Percentiles rank a stretch among this genome's conserved stretches.
These are phyloP conservation scores for Tylopilus rubrobrunneus DNA, from an alignment of 768 basidiomycete species.

Conservation along the genomic window DNA sequence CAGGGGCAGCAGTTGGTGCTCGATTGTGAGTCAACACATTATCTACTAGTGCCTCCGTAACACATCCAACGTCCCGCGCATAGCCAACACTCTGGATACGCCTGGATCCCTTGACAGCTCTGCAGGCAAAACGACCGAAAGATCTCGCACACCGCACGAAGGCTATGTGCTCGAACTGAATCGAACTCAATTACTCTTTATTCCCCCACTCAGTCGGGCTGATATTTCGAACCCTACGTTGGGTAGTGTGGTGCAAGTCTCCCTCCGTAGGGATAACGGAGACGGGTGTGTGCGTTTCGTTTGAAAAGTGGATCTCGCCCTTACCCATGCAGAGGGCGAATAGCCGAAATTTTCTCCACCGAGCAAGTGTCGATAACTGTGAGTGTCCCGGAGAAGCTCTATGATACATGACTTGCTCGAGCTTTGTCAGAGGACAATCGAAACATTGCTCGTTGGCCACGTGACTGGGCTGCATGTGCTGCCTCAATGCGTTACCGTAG, in stretches of 20 bases:
- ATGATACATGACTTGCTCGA: not conserved
- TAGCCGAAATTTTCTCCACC: constrained; percentile 2
- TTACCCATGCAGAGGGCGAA: constrained; percentile 6
- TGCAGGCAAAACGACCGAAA: not conserved
- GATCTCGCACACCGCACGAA: not conserved
- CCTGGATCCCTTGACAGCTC: not conserved
- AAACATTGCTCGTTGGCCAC: constrained; percentile 23
- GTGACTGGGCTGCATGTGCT: constrained; percentile 10
- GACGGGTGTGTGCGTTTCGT: constrained; percentile 19
- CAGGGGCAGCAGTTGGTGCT: not conserved
- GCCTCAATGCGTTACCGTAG: constrained; percentile 14
- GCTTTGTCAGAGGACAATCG: constrained; percentile 17
- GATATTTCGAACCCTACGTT: not conserved
- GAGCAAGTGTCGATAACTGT: constrained; percentile 20
- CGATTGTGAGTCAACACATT: not conserved
- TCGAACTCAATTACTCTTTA: constrained; percentile 24
- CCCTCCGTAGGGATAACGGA: constrained; percentile 13
- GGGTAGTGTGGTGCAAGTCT: constrained; percentile 26
- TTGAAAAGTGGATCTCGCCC: not conserved
- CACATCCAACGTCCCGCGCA: not conserved
- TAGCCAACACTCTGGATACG: not conserved
- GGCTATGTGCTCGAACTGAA: constrained; percentile 17
- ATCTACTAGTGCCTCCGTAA: too few species aligned
- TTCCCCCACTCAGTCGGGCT: constrained; percentile 8
- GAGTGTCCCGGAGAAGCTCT: constrained; percentile 1